Base-by-base conservation (phyloP, 2,329 filamentous ascomycete species). In the Fusarium sulawesiense region DNA sequence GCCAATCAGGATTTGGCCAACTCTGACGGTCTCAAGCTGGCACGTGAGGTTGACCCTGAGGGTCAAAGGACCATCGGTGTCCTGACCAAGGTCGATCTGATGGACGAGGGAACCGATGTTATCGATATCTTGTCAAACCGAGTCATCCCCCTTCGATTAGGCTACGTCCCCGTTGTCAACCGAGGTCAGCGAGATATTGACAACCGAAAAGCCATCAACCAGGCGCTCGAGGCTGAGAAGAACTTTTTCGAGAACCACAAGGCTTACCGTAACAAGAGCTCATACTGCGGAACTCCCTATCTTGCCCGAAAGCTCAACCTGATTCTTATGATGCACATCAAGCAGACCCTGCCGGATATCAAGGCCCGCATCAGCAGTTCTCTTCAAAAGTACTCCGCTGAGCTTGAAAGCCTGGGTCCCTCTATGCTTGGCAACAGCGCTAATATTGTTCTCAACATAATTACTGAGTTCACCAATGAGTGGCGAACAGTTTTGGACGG, bases 251-350 rank as follows among this genome's bases (percentile, higher is more conserved):
- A 99, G 77, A 95, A 95, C 81, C 96, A 99, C 88, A 97, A 97
- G 84, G 95, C 96, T 34, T 99, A 99, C 83, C 89, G 94, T 66
- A 99, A 98, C 84, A 99, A 99, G 89, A 94, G 93, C 78, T 93
- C 94, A 8, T 99, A 99, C 86, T 99, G 96, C 81, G 96, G 96
- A 80, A 99, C 96, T 5, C 96, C 96, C 6, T 99, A 99, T 78
- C 86, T 99, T 64, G 96, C 96, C 6, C 91, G 95, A 74, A 99
- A 99, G 83, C 89, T 99, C 65, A 99, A 99, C 83, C 86, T 99
- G 76, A 98, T 99, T 78, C 88, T 99, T 74, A 98, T 99, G 95
- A 99, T 99, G 96, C 96, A 99, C 85, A 99, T 99, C 86, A 99
- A 99, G 84, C 95, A 99, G 84, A 99, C 96, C 3, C 88, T 99